Evolutionary conservation across 1,139 yeast genomes (phyloP).

Genomic region (Casaregolazyma lundiana): DNA sequence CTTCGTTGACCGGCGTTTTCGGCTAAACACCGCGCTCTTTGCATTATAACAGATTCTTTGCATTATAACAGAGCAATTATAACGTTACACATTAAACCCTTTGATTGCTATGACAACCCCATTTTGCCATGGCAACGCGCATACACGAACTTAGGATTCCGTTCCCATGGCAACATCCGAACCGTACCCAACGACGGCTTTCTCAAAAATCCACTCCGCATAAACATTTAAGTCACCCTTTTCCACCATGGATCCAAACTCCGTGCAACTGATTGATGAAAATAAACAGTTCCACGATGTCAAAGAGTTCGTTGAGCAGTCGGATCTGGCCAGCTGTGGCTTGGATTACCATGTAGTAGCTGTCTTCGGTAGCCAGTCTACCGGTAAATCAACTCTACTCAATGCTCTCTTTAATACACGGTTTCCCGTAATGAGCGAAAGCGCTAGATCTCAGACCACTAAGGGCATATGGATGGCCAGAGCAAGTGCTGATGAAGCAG

Average conservation of each 20-base stretch:
- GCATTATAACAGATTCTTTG: too few relatives aligned
- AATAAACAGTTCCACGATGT: slow-evolving; percentile 50
- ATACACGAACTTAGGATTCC: too few relatives aligned
- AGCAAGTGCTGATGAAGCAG: slow-evolving; percentile 14
- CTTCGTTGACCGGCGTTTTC: too few relatives aligned
- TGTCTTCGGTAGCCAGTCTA: slow-evolving; percentile 94
- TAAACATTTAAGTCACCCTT: neutral
- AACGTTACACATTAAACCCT: too few relatives aligned
- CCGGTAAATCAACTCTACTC: slow-evolving; percentile 90
- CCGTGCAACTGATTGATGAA: slow-evolving; percentile 76
- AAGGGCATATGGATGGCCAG: slow-evolving; percentile 93
- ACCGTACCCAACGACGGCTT: neutral
- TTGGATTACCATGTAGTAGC: slow-evolving; percentile 84
- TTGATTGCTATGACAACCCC: too few relatives aligned
- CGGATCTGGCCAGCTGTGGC: slow-evolving; percentile 46
- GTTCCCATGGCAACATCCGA: neutral
- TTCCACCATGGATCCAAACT: slow-evolving; percentile 1
- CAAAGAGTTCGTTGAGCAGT: slow-evolving; percentile 36
- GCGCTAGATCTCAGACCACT: slow-evolving; percentile 71
- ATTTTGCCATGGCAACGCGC: too few relatives aligned
- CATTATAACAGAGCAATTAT: too few relatives aligned
- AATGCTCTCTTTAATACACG: slow-evolving; percentile 79
- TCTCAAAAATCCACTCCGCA: neutral
- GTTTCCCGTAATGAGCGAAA: slow-evolving; percentile 91
- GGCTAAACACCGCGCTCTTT: too few relatives aligned